phyloP scores from a whole-genome alignment of 108 stramenopile species.

The Thalassiosira profunda region DNA sequence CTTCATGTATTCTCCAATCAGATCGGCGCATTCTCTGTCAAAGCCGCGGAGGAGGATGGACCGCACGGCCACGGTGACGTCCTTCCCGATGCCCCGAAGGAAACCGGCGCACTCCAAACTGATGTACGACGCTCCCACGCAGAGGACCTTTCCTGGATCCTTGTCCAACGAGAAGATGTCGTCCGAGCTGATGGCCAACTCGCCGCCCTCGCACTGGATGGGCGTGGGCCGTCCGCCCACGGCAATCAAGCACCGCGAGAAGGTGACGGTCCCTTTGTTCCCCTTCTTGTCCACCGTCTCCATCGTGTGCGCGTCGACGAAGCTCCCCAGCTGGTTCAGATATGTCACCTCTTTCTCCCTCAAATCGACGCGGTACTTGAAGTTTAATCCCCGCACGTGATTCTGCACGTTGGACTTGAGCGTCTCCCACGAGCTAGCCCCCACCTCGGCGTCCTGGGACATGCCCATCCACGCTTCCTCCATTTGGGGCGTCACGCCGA shows the following conservation, averaged over 20 bases:
- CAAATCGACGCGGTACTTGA: constrained; percentile 96
- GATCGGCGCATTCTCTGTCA: constrained; percentile 94
- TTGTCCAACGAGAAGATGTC: constrained; percentile 94
- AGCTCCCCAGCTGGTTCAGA: constrained; percentile 89
- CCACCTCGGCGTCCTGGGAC: constrained; percentile 29
- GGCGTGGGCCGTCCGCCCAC: constrained; percentile 96
- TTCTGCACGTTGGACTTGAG: constrained; percentile 90
- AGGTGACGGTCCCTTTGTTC: constrained; percentile 56
- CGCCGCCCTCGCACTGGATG: constrained; percentile 86
- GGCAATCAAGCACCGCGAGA: constrained; percentile 93
- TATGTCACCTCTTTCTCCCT: constrained; percentile 95
- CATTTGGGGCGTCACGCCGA: constrained; percentile 36
- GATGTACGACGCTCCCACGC: constrained; percentile 98
- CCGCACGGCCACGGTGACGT: constrained; percentile 96
- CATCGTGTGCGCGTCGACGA: constrained; percentile 89
- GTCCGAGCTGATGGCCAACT: constrained; percentile 95
- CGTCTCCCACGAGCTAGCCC: constrained; percentile 69
- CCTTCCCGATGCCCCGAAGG: constrained; percentile 89
- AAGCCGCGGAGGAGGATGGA: constrained; percentile 97
- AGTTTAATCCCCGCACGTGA: constrained; percentile 96
- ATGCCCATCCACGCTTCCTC: constrained; percentile 32
- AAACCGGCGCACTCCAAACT: constrained; percentile 99
- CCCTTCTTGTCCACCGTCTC: constrained; percentile 90
- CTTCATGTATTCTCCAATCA: constrained; percentile 89
- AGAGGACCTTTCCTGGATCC: constrained; percentile 95